Evolutionary conservation across 108 stramenopile species (phyloP).

Genomic region (Aureococcus anophagefferens): DNA sequence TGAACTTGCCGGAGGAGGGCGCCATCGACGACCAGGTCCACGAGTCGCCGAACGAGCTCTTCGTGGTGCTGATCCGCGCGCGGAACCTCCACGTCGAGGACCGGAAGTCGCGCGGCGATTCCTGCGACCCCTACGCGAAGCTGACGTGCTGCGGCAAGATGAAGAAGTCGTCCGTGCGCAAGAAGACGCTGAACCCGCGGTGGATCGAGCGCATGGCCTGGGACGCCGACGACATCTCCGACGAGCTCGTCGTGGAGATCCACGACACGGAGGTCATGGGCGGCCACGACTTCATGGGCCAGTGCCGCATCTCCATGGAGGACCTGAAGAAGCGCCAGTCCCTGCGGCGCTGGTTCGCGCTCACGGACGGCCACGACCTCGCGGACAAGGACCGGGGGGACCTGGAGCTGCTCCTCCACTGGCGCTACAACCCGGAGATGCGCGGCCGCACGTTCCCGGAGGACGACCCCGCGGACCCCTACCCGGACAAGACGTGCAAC

Average conservation of each 20-base stretch:
- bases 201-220: constrained; percentile 15
- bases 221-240: no score
- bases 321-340: no score
- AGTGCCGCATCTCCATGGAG: no score
- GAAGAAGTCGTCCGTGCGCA: background rate
- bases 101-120: background rate
- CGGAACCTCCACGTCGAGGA: constrained; percentile 8
- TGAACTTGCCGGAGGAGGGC: no score
- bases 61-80: constrained; percentile 10
- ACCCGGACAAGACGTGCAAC: no score
- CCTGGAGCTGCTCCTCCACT: background rate
- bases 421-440: background rate
- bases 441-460: no score
- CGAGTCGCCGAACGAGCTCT: constrained; percentile 13
- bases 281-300: no score
- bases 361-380: no score
- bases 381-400: background rate
- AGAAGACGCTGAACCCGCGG: constrained; percentile 17
- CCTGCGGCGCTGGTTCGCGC: no score
- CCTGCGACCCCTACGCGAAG: constrained; percentile 9
- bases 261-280: no score
- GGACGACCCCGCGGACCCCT: no score
- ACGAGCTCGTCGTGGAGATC: no score
- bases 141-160: constrained; percentile 1
- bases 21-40: background rate